Conservation (phyloP, 257 asterid species). For the Petrea volubilis region DNA sequence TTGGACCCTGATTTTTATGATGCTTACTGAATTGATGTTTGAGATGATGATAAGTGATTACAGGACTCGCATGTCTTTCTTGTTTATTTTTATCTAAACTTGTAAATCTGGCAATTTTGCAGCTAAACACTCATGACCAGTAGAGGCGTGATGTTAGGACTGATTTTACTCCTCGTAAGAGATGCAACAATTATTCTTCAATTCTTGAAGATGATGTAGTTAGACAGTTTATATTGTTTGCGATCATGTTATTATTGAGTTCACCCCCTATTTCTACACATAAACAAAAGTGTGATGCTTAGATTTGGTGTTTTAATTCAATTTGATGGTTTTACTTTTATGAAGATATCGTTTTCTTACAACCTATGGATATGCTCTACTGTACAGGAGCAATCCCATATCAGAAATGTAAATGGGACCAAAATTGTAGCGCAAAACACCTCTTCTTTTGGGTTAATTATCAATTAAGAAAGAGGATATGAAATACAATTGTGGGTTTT, state of each 20-base stretch:
- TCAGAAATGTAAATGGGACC: not conserved
- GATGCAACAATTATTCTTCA: not conserved
- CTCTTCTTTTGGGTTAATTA: too few relatives aligned
- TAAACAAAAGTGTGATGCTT: not conserved
- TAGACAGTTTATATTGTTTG: constrained; percentile 17
- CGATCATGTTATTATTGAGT: constrained; percentile 21
- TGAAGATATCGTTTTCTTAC: not conserved
- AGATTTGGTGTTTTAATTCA: not conserved
- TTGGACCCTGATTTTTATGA: not conserved
- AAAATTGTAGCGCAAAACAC: too few relatives aligned
- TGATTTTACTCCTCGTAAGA: constrained; percentile 9
- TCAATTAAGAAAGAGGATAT: not conserved
- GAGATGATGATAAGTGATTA: not conserved
- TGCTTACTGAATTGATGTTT: not conserved
- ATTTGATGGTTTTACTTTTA: not conserved
- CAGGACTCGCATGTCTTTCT: not conserved
- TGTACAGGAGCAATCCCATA: not conserved
- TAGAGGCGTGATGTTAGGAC: constrained; percentile 26
- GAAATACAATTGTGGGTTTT: not conserved
- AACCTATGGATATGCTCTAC: not conserved
- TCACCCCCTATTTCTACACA: not conserved
- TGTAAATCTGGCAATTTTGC: constrained; percentile 12
- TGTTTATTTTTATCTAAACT: not conserved
- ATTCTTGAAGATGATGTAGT: not conserved
- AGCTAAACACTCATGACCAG: constrained; percentile 25